These are phyloP conservation scores for Hygrophoropsis aurantiaca DNA, from an alignment of 768 basidiomycete species.

Conservation along the genomic window DNA sequence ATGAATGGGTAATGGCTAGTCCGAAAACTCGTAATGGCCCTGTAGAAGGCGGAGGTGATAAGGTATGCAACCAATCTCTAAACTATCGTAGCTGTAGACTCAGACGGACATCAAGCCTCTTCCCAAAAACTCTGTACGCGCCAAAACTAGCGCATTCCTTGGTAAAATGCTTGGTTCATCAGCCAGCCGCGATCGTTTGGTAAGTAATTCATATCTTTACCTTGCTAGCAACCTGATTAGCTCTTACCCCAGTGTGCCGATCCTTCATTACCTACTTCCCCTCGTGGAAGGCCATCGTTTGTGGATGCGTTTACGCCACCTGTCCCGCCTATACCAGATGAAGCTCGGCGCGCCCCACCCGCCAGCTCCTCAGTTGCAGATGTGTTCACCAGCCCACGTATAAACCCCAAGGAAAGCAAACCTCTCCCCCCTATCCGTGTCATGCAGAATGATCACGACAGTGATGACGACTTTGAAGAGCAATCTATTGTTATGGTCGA, in stretches of 20 bases:
- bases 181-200: constrained; percentile 67
- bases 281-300: constrained; percentile 27
- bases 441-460: constrained; percentile 32
- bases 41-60: constrained; percentile 43
- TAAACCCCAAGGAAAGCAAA: constrained; percentile 45
- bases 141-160: constrained; percentile 79
- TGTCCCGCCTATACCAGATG: constrained; percentile 50
- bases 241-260: constrained; percentile 52
- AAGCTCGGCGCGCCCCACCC: constrained; percentile 36
- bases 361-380: constrained; percentile 50
- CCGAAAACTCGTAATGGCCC: constrained; percentile 40
- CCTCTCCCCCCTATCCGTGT: constrained; percentile 62
- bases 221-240: constrained; percentile 14
- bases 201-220: constrained; percentile 32
- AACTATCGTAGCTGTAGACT: constrained; percentile 1
- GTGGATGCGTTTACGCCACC: constrained; percentile 38
- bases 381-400: constrained; percentile 41
- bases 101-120: constrained; percentile 4
- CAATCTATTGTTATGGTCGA: constrained; percentile 60
- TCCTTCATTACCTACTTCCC: constrained; percentile 33
- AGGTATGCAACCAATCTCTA: constrained; percentile 39
- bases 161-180: constrained; percentile 76
- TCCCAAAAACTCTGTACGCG: constrained; percentile 63
- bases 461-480: constrained; percentile 49
- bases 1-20: constrained; percentile 51